Percentiles rank a stretch among this genome's conserved stretches.
Conservation (phyloP, 768 basidiomycete species). For the Serpula lacrymans region DNA sequence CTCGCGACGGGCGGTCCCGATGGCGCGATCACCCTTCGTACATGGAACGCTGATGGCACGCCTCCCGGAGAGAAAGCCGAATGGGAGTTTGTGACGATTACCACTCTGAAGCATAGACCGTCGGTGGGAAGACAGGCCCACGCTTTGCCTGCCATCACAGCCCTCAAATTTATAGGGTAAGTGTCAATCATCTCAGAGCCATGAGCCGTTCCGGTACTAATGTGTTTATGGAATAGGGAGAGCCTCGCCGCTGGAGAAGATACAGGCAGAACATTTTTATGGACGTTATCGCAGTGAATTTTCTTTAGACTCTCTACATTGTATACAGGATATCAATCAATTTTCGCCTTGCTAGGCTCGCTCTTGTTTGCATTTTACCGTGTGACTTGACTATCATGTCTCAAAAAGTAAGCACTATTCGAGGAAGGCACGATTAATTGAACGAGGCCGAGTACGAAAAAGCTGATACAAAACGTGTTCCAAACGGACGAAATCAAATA, state of each 20-base stretch:
- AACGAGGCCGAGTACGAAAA: too few relatives aligned
- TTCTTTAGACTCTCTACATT: too few relatives aligned
- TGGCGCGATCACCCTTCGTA: slow-evolving; percentile 74
- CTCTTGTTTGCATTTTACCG: too few relatives aligned
- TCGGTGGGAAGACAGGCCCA: slow-evolving; percentile 31
- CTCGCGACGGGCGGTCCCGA: slow-evolving; percentile 80
- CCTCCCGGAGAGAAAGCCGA: slow-evolving; percentile 59
- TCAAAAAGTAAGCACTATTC: too few relatives aligned
- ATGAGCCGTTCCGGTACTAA: not conserved
- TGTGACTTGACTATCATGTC: too few relatives aligned
- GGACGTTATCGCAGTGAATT: slow-evolving; percentile 52
- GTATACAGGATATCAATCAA: too few relatives aligned
- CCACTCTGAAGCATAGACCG: slow-evolving; percentile 62
- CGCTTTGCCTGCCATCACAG: slow-evolving; percentile 58
- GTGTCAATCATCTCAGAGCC: slow-evolving; percentile 12
- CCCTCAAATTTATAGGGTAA: slow-evolving; percentile 82
- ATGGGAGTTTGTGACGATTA: slow-evolving; percentile 73
- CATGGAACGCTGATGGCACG: slow-evolving; percentile 80
- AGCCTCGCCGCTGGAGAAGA: slow-evolving; percentile 63
- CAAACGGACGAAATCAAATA: too few relatives aligned
- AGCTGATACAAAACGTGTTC: too few relatives aligned
- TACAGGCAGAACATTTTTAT: slow-evolving; percentile 54
- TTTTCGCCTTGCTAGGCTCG: too few relatives aligned
- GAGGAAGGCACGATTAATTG: too few relatives aligned
- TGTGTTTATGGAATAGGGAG: slow-evolving; percentile 43